Base-by-base conservation (phyloP, 2,329 filamentous ascomycete species). In the Pyrenochaeta sp. region DNA sequence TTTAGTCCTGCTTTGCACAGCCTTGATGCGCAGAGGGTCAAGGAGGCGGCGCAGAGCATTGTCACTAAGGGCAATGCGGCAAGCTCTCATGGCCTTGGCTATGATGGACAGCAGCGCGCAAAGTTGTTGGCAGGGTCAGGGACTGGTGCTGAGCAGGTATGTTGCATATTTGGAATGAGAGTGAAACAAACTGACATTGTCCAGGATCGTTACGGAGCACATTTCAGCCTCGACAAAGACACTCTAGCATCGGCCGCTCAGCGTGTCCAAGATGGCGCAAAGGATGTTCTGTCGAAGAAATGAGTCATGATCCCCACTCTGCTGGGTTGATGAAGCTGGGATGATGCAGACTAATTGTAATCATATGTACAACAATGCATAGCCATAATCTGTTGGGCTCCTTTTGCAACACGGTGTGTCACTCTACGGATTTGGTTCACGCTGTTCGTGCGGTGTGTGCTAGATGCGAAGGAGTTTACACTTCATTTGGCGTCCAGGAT, bases 61-160 rank as follows among this genome's bases (percentile, higher is more conserved):
- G 58, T 58, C 3, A 63, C 66, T 27, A 67, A 65, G 5, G 45
- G 60, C 20, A 60, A 62, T 15, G 66, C 70, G 43, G 67, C 68
- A 18, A 62, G 67, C 40, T 59, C 61, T 21, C 63, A 61, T 39
- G 69, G 71, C 18, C 62, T 74, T 5, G 71, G 71, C 1, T 54
- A 63, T 27, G 72, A 75, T 52, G 72, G 72, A 7, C 66, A 60
- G 47, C 66, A 63, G 53, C 56, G 66, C 37, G 72, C 70, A 21
- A 67, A 64, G 54, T 37, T 64, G 29, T 45, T 74, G 54, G 71
- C 72, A 30, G 55, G 56, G 32, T 63, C 67, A 41, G 69, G 71
- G n/a, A 54, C 51, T 12, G 72, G 71, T 7, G 71, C 71, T 30
- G 72, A 75, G 49, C 72, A 75, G 65, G 72, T 74, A 66, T 40